Evolutionary conservation across 208 protist species (phyloP), one percentile per base, ranked within the genome.

Genomic region (Strigomonas culicis): DNA sequence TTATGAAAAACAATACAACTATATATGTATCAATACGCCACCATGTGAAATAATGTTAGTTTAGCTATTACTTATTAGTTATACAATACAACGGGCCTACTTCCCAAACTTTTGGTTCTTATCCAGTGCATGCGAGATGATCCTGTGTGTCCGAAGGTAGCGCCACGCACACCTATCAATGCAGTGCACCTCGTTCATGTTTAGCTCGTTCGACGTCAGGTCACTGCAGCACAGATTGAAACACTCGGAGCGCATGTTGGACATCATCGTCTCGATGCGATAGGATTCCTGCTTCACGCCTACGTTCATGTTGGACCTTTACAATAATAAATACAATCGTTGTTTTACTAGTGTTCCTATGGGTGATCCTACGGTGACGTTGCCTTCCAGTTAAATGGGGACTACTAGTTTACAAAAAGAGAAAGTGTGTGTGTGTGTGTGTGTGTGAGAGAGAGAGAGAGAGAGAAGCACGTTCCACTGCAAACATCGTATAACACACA

Each of bases 191-290:
- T 96, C 90, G 22, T 89, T 70, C 46, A 77, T 75, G 19, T 74
- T 74, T 2, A 96, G 78, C 68, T 93, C 87, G 27, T 74, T 70
- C n/a, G 30, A 75, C 19, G 25, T 68, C 3, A 92, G 63, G 59
- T 91, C 76, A n/a, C 81, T 84, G 68, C 83, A 90, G 65, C 90
- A 96, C 36, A 93, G 52, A 56, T 87, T 87, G 49, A 96, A 84
- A 65, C 90, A 96, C 70, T 93, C 81, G 13, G 79, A 68, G 47
- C 85, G 83, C 58, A 94, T 34, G 7, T 79, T 73, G 27, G 63
- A 82, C 86, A 96, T 93, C 63, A 96, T 80, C 28, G 78, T 74
- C 70, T 96, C 90, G 43, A 94, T 84, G 57, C 86, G 87, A 64
- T 86, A 94, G 0, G 90, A 90, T 68, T 96, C 87, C 65, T 94